phyloP scores from a whole-genome alignment of 1,284 basidiomycete species.

The Sanghuangporus sanghuang region DNA sequence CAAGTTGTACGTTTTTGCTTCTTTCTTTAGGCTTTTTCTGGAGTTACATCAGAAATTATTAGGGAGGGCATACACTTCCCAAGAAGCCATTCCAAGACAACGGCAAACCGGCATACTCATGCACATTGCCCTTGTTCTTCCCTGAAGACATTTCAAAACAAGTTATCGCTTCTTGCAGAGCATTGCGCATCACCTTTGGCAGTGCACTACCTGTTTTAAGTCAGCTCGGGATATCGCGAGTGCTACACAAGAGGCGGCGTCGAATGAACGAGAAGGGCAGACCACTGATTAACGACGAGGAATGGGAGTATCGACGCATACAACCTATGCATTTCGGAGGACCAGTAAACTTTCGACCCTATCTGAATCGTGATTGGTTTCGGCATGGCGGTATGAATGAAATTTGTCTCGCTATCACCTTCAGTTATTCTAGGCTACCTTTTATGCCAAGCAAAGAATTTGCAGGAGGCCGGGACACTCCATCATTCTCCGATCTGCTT shows the following conservation, averaged over 20 bases:
- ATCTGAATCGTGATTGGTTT: constrained; percentile 46
- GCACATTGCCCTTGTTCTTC: constrained; percentile 23
- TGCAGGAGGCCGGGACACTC: constrained; percentile 19
- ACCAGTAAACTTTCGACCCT: constrained; percentile 48
- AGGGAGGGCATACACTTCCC: constrained; percentile 59
- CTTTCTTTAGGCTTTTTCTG: not conserved
- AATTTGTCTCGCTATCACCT: constrained; percentile 39
- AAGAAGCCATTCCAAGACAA: constrained; percentile 23
- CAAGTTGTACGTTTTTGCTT: constrained; percentile 28
- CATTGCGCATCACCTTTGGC: constrained; percentile 43
- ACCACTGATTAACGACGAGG: constrained; percentile 35
- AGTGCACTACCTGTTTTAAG: constrained; percentile 43
- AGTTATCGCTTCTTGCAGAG: constrained; percentile 36
- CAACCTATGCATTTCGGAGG: constrained; percentile 47
- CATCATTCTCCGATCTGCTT: constrained; percentile 37
- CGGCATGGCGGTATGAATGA: constrained; percentile 39
- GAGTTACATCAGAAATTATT: not conserved
- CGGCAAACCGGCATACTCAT: constrained; percentile 33
- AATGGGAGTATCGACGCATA: constrained; percentile 48
- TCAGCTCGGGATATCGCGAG: constrained; percentile 50
- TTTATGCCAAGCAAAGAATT: constrained; percentile 37
- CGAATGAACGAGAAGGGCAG: constrained; percentile 24
- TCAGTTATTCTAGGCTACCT: constrained; percentile 40
- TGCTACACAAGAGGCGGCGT: constrained; percentile 44
- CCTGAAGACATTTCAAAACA: constrained; percentile 24